Conservation (phyloP, 805 yeast species). For the Candida nitratophila region DNA sequence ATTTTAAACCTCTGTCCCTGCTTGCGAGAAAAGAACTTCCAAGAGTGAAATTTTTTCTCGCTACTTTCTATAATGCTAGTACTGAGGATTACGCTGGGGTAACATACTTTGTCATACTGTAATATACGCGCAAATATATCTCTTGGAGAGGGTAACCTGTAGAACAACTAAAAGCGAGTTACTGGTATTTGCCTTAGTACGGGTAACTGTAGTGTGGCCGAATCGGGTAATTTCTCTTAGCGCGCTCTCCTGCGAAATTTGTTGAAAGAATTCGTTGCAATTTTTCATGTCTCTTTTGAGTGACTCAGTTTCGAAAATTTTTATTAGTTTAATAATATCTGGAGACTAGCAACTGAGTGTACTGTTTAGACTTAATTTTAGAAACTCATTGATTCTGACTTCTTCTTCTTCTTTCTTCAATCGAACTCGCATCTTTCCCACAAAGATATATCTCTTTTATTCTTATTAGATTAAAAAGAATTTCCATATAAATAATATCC, state of each 20-base stretch:
- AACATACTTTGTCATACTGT: neutral
- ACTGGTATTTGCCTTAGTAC: too few relatives aligned
- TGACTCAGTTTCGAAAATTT: neutral
- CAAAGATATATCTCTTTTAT: too few relatives aligned
- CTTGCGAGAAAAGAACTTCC: neutral
- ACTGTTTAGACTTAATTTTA: too few relatives aligned
- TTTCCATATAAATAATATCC: too few relatives aligned
- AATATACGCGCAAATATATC: neutral
- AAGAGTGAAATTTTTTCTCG: neutral
- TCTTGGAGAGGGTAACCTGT: too few relatives aligned
- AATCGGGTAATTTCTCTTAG: neutral
- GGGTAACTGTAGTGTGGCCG: neutral
- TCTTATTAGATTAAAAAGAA: too few relatives aligned
- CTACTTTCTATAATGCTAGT: neutral
- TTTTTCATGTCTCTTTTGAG: neutral
- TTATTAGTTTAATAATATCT: neutral
- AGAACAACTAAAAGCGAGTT: too few relatives aligned
- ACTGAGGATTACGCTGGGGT: neutral
- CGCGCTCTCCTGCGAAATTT: neutral
- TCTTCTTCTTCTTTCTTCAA: too few relatives aligned
- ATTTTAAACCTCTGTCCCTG: neutral
- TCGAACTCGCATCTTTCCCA: too few relatives aligned
- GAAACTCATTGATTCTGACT: too few relatives aligned
- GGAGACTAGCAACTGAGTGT: too few relatives aligned
- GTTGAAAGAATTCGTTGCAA: neutral